Percentiles rank a stretch among this genome's conserved stretches.
phyloP scores from a whole-genome alignment of 106 monocot genomes.

The Dioscorea alata region DNA sequence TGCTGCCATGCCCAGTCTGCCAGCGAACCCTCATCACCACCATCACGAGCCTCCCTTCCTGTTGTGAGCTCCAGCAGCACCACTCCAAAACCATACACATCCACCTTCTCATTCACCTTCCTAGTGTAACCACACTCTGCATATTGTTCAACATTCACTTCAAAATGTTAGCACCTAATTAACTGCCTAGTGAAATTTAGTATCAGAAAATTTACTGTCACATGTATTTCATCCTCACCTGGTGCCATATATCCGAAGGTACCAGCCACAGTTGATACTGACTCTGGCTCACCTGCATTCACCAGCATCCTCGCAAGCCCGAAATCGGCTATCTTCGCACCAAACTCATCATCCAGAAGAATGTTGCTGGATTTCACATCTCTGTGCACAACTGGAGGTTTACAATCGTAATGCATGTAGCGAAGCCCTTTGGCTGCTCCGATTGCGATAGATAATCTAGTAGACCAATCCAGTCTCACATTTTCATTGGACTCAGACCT shows the following conservation, averaged over 20 bases:
- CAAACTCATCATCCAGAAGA: conserved; percentile 39
- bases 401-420: conserved; percentile 54
- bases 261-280: conserved; percentile 38
- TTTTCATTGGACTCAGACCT: neutral
- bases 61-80: conserved; percentile 29
- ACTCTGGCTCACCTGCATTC: conserved; percentile 39
- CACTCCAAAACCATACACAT: conserved; percentile 36
- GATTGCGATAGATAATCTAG: conserved; percentile 37
- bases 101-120: conserved; percentile 29
- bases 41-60: conserved; percentile 15
- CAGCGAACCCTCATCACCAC: neutral
- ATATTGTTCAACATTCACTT: neutral
- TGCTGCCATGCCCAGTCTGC: neutral
- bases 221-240: conserved; percentile 21
- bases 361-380: conserved; percentile 69
- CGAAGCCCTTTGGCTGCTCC: conserved; percentile 39
- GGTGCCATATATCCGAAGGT: conserved; percentile 88
- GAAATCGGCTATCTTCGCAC: conserved; percentile 54
- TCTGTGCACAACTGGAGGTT: conserved; percentile 40
- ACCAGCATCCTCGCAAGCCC: conserved; percentile 44
- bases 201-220: too few relatives aligned
- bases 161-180: neutral
- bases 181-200: too few relatives aligned
- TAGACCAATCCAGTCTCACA: conserved; percentile 32
- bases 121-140: conserved; percentile 16